phyloP scores from a whole-genome alignment of 139 green algal species.

The Picochlorum sp. region DNA sequence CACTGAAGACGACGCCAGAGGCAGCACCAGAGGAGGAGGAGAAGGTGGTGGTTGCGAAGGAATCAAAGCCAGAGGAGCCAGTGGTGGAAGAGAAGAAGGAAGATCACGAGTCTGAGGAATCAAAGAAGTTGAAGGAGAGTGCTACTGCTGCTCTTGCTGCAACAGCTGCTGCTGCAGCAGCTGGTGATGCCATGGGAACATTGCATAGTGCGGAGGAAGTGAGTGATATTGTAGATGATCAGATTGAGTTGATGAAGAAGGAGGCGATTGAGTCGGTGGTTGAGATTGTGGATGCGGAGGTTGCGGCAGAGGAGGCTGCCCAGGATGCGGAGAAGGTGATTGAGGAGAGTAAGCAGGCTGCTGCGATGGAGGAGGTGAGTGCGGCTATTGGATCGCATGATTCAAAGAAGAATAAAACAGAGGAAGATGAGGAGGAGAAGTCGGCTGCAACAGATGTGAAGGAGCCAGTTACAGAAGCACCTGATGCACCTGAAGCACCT shows the following conservation, averaged over 20 bases:
- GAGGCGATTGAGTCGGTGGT: constrained; percentile 19
- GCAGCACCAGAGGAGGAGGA: not conserved
- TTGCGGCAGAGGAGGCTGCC: constrained; percentile 3
- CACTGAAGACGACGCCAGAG: too few species aligned
- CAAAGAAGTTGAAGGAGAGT: constrained; percentile 9
- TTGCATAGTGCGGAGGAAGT: constrained; percentile 1
- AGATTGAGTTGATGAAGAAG: constrained; percentile 18
- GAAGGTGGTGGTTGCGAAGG: not conserved
- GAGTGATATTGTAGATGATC: constrained; percentile 7
- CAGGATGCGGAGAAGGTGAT: constrained; percentile 8
- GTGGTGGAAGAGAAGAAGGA: not conserved
- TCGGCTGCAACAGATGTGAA: not conserved
- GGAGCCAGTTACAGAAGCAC: not conserved
- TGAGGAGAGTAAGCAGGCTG: not conserved
- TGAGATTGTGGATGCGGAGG: constrained; percentile 23
- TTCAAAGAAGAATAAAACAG: not conserved
- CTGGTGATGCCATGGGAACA: constrained; percentile 3
- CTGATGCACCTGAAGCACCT: not conserved
- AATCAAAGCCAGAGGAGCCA: not conserved
- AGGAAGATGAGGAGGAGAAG: not conserved
- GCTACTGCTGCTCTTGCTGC: not conserved
- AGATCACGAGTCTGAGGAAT: not conserved
- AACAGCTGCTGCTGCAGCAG: not conserved
- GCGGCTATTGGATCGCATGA: not conserved
- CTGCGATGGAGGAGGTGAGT: not conserved